These are phyloP conservation scores for Debaryomyces prosopidis DNA, from an alignment of 805 yeast genomes.

Conservation along the genomic window DNA sequence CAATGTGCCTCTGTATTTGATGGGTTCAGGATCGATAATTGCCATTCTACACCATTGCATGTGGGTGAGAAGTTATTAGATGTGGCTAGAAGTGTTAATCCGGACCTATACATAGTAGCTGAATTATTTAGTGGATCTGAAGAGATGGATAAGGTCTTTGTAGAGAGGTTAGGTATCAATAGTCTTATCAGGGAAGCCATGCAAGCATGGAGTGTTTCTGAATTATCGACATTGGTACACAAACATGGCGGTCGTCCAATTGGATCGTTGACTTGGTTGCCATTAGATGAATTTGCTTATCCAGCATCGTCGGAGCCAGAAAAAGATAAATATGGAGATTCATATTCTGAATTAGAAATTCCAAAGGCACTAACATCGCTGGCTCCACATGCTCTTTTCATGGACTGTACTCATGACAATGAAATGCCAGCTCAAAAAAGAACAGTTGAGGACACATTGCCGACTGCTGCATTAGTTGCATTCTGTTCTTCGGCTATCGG, in stretches of 20 bases:
- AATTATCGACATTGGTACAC: conserved; percentile 82
- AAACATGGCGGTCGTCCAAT: conserved; percentile 94
- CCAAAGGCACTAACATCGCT: conserved; percentile 66
- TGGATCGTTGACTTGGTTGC: conserved; percentile 83
- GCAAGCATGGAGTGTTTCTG: conserved; percentile 91
- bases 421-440: conserved; percentile 87
- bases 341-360: conserved; percentile 63
- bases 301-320: conserved; percentile 52
- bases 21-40: conserved; percentile 92
- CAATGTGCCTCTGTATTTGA: conserved; percentile 71
- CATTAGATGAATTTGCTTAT: conserved; percentile 71
- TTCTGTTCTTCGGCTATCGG: conserved; percentile 94
- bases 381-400: conserved; percentile 90
- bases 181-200: conserved; percentile 93
- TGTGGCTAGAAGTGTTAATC: conserved; percentile 81
- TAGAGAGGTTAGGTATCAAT: conserved; percentile 85
- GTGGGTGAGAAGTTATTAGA: conserved; percentile 90
- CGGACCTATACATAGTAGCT: conserved; percentile 89
- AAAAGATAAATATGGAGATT: conserved; percentile 22
- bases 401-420: conserved; percentile 98
- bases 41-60: conserved; percentile 94
- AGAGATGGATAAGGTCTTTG: conserved; percentile 84
- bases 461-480: conserved; percentile 92
- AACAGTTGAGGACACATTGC: conserved; percentile 90
- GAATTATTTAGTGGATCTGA: conserved; percentile 94